A percentile compares a stretch with the other conserved stretches of the same genome.
These are phyloP conservation scores for Trypanosomatidae sp. DNA, from an alignment of 208 protist species.

Conservation along the genomic window DNA sequence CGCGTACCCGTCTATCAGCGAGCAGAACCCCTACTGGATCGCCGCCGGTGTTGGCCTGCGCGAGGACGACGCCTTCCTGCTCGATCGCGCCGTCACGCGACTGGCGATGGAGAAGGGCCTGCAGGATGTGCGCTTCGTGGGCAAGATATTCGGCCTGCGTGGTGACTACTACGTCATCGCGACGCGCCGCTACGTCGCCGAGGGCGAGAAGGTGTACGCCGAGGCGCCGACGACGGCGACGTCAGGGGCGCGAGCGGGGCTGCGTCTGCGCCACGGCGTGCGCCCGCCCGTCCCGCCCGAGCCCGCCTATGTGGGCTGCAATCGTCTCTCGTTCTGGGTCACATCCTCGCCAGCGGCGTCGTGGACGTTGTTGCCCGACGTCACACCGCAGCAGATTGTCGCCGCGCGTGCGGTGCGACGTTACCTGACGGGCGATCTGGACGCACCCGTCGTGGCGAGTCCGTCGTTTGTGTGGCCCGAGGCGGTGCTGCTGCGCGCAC, in stretches of 20 bases:
- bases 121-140: conserved; percentile 79
- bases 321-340: conserved; percentile 89
- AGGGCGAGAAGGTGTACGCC: conserved; percentile 64
- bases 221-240: conserved; percentile 86
- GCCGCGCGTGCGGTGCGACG: conserved; percentile 77
- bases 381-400: conserved; percentile 89
- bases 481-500: conserved; percentile 84
- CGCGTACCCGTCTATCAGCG: conserved; percentile 43
- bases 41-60: conserved; percentile 58
- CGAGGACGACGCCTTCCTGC: conserved; percentile 76
- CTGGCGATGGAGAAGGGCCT: conserved; percentile 80
- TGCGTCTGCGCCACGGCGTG: conserved; percentile 64
- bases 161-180: conserved; percentile 79
- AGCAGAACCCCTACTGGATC: conserved; percentile 68
- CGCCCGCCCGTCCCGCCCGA: conserved; percentile 71
- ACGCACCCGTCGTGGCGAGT: conserved; percentile 57
- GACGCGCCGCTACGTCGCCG: conserved; percentile 56
- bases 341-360: conserved; percentile 44
- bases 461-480: conserved; percentile 90
- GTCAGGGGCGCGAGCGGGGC: too few species aligned
- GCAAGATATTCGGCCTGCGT: conserved; percentile 80
- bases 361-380: conserved; percentile 85
- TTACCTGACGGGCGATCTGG: conserved; percentile 86
- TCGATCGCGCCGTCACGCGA: conserved; percentile 83
- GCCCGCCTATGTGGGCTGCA: conserved; percentile 70